These are phyloP conservation scores for Scheffersomyces parashehatae DNA, from an alignment of 1,139 yeast genomes.

Conservation along the genomic window DNA sequence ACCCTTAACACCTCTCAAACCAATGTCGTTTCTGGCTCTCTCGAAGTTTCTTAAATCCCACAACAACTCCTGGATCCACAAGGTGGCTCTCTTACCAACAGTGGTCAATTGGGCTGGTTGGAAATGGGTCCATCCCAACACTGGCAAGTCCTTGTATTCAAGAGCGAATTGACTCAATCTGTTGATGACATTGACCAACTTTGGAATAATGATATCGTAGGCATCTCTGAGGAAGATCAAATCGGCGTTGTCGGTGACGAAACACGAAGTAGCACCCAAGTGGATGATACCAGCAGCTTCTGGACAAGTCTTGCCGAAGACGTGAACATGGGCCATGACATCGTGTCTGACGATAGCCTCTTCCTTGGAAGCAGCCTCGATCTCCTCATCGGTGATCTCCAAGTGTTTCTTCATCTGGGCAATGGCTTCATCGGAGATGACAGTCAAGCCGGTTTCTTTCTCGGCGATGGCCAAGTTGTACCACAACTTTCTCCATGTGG, in stretches of 20 bases:
- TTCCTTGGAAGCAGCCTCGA: slow-evolving; percentile 83
- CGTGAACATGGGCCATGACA: slow-evolving; percentile 99
- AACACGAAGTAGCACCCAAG: slow-evolving; percentile 98
- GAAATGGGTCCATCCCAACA: slow-evolving; percentile 98
- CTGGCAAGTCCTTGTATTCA: slow-evolving; percentile 92
- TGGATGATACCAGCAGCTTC: slow-evolving; percentile 98
- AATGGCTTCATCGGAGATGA: slow-evolving; percentile 88
- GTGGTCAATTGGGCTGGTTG: slow-evolving; percentile 99
- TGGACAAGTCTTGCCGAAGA: slow-evolving; percentile 89
- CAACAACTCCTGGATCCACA: slow-evolving; percentile 95
- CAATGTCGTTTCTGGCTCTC: slow-evolving; percentile 95
- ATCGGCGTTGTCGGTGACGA: slow-evolving; percentile 97
- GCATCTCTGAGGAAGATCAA: slow-evolving; percentile 95
- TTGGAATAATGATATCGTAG: slow-evolving; percentile 87
- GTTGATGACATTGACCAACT: slow-evolving; percentile 92
- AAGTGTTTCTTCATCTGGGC: slow-evolving; percentile 79
- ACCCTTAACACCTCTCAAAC: slow-evolving; percentile 98
- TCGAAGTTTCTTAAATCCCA: slow-evolving; percentile 97
- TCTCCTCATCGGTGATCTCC: slow-evolving; percentile 88
- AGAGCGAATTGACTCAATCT: slow-evolving; percentile 85
- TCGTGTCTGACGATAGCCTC: slow-evolving; percentile 99
- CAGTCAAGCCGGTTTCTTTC: slow-evolving; percentile 79
- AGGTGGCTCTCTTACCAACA: slow-evolving; percentile 96
- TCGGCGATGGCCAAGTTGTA: slow-evolving; percentile 94
- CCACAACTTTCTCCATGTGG: slow-evolving; percentile 99